Evolutionary conservation across 2,329 filamentous ascomycete species (phyloP), one percentile per base, ranked within the genome.

Genomic region (Lachnellula occidentalis): DNA sequence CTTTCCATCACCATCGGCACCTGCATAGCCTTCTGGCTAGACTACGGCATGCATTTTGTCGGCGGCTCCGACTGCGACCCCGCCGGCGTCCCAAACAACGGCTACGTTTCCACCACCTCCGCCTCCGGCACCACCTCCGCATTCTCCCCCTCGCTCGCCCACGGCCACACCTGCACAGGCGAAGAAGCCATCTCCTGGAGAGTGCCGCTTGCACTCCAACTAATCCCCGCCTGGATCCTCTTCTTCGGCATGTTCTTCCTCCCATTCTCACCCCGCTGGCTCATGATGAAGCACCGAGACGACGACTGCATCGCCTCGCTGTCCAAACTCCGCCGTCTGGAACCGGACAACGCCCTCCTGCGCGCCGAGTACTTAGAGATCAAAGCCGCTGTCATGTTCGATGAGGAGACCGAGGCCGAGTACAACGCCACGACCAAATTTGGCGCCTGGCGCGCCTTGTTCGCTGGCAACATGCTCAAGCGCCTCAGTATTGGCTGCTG

Each of bases 1-100:
- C 74, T 87, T 17, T 78, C 80, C 2, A 83, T 81, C 54, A 80
- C 77, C 1, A 71, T 80, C 34, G 78, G 78, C 14, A 77, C 81
- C 50, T 73, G 75, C 67, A 68, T 78, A 15, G 71, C 72, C 0
- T 76, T 76, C 65, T 78, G 75, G 74, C 66, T 75, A 34, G 72
- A 71, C 21, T 76, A 76, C 48, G 74, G 70, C 19, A 73, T 69
- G 59, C 75, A 74, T 61, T 74, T 74, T 53, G 77, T 78, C 19
- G 79, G 68, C 0, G 76, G 76, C 14, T 73, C 69, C 8, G 72
- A 63, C 54, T 57, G 63, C 54, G 48, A 62, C 47, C 49, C 67
- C 51, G 58, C 66, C 49, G 34, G 58, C 51, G 52, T 61, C 12
- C 22, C 56, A 21, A 54, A 59, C 27, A 21, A 53, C 17, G 49